These are phyloP conservation scores for Fragaria iinumae DNA, from an alignment of 306 rosid genomes.

Conservation along the genomic window DNA sequence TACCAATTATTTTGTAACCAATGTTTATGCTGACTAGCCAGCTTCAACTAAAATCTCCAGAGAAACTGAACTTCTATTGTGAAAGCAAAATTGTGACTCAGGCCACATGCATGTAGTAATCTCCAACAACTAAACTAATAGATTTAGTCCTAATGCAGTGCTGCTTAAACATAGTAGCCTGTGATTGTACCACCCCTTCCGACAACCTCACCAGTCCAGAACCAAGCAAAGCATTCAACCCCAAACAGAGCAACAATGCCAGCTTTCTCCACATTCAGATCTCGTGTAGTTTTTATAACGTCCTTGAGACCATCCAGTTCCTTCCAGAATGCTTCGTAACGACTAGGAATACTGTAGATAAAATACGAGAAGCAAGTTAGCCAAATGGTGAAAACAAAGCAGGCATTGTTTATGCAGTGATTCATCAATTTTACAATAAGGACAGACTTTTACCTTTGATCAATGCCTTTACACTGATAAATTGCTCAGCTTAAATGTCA, in stretches of 20 bases:
- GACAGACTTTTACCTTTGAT: background rate
- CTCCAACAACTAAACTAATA: slow-evolving; percentile 17
- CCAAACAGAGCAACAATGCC: slow-evolving; percentile 44
- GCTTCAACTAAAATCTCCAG: slow-evolving; percentile 11
- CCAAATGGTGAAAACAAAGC: background rate
- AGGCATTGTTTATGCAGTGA: background rate
- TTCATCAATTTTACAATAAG: background rate
- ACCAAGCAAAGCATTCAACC: slow-evolving; percentile 55
- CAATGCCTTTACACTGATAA: background rate
- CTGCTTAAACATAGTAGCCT: slow-evolving; percentile 41
- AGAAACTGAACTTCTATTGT: slow-evolving; percentile 10
- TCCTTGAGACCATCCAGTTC: slow-evolving; percentile 36
- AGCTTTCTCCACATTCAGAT: slow-evolving; percentile 33
- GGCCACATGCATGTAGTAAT: slow-evolving; percentile 5
- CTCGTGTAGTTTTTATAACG: slow-evolving; percentile 29
- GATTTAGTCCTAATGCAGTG: slow-evolving; percentile 7
- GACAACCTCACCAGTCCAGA: slow-evolving; percentile 46
- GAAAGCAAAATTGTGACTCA: slow-evolving; percentile 14
- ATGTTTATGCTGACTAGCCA: slow-evolving; percentile 12
- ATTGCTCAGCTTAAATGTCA: background rate
- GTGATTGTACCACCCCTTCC: slow-evolving; percentile 55
- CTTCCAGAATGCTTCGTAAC: slow-evolving; percentile 40
- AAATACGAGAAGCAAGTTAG: slow-evolving; percentile 12
- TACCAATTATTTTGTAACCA: slow-evolving; percentile 24
- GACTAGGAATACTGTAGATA: slow-evolving; percentile 43